A percentile compares a stretch with the other conserved stretches of the same genome.
phyloP scores from a whole-genome alignment of 140 eudicot genomes.

The Anethum foeniculum region DNA sequence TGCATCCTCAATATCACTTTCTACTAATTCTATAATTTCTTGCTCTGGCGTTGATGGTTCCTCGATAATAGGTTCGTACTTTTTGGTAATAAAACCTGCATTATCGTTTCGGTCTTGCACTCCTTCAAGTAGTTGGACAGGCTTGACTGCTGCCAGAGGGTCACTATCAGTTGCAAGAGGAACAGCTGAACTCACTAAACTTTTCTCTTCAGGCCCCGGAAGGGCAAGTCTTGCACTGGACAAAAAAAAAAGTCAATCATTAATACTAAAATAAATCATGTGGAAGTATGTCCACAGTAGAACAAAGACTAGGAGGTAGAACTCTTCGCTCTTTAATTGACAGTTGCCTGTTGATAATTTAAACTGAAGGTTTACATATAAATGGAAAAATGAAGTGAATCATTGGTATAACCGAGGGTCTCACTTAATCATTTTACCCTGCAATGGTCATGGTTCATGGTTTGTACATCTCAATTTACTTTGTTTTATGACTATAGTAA shows the following conservation, averaged over 20 bases:
- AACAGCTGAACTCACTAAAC: constrained; percentile 44
- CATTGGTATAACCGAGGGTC: neutral
- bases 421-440: neutral
- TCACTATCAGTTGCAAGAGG: constrained; percentile 23
- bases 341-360: neutral
- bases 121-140: constrained; percentile 36
- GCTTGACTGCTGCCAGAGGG: constrained; percentile 20
- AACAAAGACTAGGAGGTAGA: neutral
- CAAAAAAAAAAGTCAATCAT: constrained; percentile 6
- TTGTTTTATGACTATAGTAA: neutral
- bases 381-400: neutral
- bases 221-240: constrained; percentile 94
- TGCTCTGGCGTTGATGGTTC: constrained; percentile 83
- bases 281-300: neutral
- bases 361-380: neutral
- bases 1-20: constrained; percentile 83
- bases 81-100: constrained; percentile 6
- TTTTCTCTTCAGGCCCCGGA: constrained; percentile 85
- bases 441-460: neutral
- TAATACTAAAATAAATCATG: neutral
- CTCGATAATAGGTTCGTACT: constrained; percentile 71
- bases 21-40: constrained; percentile 33
- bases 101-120: constrained; percentile 15
- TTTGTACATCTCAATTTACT: neutral
- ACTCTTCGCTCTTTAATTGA: neutral